A percentile compares a stretch with the other conserved stretches of the same genome.
These are phyloP conservation scores for Pisolithus microcarpus DNA, from an alignment of 768 basidiomycete species.

Conservation along the genomic window DNA sequence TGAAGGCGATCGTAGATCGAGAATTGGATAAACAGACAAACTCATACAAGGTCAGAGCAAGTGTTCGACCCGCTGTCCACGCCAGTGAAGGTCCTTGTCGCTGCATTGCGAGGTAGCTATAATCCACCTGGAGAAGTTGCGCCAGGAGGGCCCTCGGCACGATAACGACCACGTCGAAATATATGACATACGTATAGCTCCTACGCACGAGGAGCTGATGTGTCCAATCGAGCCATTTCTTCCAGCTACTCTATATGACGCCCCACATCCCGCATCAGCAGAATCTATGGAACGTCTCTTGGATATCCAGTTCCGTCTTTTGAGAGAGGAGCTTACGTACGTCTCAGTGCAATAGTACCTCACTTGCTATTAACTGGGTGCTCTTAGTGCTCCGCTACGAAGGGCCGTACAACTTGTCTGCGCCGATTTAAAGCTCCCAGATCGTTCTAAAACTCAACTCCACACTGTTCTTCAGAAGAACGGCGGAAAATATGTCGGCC, in stretches of 20 bases:
- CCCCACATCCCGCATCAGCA: conserved; percentile 53
- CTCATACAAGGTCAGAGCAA: conserved; percentile 3
- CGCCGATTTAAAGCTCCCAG: conserved; percentile 32
- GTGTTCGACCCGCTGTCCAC: neutral
- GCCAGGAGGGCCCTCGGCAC: conserved; percentile 49
- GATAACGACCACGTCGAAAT: conserved; percentile 62
- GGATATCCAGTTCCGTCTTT: conserved; percentile 68
- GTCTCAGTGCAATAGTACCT: conserved; percentile 9
- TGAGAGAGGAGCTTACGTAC: conserved; percentile 67
- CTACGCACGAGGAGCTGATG: conserved; percentile 61
- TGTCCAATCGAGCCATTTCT: conserved; percentile 45
- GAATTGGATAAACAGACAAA: conserved; percentile 35
- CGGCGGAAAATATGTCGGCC: conserved; percentile 55
- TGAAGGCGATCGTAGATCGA: conserved; percentile 43
- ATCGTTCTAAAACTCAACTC: conserved; percentile 31
- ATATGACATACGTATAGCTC: conserved; percentile 54
- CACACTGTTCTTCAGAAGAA: conserved; percentile 38
- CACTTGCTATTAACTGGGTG: neutral
- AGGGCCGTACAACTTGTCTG: conserved; percentile 42
- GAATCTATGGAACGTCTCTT: conserved; percentile 59
- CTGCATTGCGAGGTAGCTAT: conserved; percentile 36
- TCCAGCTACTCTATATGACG: conserved; percentile 51
- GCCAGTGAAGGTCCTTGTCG: conserved; percentile 30
- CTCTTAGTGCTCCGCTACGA: conserved; percentile 44
- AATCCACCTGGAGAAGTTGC: conserved; percentile 50